Percentiles rank a stretch among this genome's conserved stretches.
phyloP scores from a whole-genome alignment of 768 basidiomycete genomes.

The Mycena indigotica region DNA sequence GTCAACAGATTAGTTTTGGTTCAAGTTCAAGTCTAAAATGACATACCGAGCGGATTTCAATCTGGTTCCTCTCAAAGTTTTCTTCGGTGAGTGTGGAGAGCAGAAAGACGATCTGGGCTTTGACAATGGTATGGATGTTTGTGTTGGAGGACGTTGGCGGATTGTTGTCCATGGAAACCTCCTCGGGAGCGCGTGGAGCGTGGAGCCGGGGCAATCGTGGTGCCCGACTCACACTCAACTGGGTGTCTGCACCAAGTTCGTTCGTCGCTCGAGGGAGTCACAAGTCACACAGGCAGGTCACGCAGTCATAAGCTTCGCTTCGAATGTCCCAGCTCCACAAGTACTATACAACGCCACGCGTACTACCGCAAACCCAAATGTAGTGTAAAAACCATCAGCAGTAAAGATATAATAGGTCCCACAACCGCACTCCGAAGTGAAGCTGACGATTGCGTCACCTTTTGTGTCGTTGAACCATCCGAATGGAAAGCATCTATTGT shows the following conservation, averaged over 20 bases:
- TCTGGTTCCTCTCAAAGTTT: slow-evolving; percentile 91
- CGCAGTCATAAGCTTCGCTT: slow-evolving; percentile 43
- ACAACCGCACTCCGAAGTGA: background rate
- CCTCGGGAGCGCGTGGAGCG: slow-evolving; percentile 74
- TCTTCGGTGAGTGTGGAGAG: slow-evolving; percentile 96
- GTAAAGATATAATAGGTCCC: background rate
- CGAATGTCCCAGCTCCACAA: background rate
- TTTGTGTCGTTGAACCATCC: background rate
- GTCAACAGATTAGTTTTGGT: slow-evolving; percentile 4
- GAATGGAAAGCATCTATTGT: slow-evolving; percentile 6
- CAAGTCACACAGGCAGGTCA: too few species aligned
- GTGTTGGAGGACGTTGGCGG: slow-evolving; percentile 61
- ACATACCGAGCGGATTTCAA: slow-evolving; percentile 91
- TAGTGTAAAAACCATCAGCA: background rate
- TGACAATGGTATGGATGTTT: slow-evolving; percentile 91
- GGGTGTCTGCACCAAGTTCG: too few species aligned
- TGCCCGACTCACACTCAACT: slow-evolving; percentile 54
- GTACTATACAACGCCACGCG: background rate
- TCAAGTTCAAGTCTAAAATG: slow-evolving; percentile 23
- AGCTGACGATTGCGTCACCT: slow-evolving; percentile 9
- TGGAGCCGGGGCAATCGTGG: slow-evolving; percentile 42
- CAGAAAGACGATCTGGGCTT: slow-evolving; percentile 97
- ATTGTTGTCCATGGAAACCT: slow-evolving; percentile 89
- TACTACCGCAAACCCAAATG: slow-evolving; percentile 6
- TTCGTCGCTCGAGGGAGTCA: too few species aligned